Evolutionary conservation across 1,139 yeast species (phyloP).

Genomic region (Meyerozyma sp.): DNA sequence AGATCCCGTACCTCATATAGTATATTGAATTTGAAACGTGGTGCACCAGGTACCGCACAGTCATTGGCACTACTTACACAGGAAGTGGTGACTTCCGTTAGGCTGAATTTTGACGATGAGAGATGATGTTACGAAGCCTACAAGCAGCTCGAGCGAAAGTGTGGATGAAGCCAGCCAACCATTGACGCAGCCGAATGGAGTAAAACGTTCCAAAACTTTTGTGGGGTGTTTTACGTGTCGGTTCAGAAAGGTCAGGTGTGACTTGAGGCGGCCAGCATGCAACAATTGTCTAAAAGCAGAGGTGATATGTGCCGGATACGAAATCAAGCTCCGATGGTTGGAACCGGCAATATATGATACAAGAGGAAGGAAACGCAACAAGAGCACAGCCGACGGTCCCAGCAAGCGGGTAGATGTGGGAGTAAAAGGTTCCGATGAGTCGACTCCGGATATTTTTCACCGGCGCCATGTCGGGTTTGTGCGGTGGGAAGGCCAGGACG

Average conservation of each 20-base stretch:
- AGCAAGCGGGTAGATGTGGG: constrained; percentile 24
- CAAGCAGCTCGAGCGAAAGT: background rate
- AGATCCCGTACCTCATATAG: too few relatives aligned
- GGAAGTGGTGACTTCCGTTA: background rate
- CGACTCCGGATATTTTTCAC: constrained; percentile 43
- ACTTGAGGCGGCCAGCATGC: constrained; percentile 39
- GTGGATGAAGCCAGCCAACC: background rate
- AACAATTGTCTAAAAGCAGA: constrained; percentile 41
- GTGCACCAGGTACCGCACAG: background rate
- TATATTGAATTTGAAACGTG: too few relatives aligned
- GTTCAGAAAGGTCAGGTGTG: constrained; percentile 45
- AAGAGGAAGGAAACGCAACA: constrained; percentile 11
- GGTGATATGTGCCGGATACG: constrained; percentile 74
- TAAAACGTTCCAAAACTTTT: constrained; percentile 35
- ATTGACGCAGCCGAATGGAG: background rate
- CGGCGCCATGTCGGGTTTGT: constrained; percentile 78
- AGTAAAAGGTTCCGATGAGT: constrained; percentile 9
- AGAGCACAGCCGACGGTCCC: constrained; percentile 21
- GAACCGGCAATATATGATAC: constrained; percentile 40
- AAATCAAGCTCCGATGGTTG: constrained; percentile 76
- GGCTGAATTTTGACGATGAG: background rate
- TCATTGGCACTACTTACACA: background rate
- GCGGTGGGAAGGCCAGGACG: constrained; percentile 38
- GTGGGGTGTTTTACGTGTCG: constrained; percentile 52
- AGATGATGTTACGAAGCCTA: background rate